These are phyloP conservation scores for Dispira parvispora DNA, from an alignment of 192 early-diverging fungal species.

Conservation along the genomic window DNA sequence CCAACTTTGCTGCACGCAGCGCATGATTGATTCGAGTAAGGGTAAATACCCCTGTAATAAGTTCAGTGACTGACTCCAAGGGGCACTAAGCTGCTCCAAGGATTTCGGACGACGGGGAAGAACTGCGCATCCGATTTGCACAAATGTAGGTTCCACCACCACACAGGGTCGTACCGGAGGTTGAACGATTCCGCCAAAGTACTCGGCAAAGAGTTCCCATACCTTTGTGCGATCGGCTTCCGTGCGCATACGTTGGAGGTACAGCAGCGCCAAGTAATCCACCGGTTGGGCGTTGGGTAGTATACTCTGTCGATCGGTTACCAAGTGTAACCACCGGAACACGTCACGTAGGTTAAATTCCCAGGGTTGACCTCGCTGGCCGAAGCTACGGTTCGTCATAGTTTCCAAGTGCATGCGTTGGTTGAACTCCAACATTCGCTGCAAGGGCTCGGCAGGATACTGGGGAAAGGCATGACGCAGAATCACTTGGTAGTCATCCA, in stretches of 20 bases:
- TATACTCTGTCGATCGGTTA: slow-evolving; percentile 28
- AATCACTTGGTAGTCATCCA: slow-evolving; percentile 69
- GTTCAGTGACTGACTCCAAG: slow-evolving; percentile 32
- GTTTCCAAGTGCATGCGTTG: slow-evolving; percentile 69
- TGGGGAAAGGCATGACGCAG: slow-evolving; percentile 33
- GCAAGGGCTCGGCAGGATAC: slow-evolving; percentile 27
- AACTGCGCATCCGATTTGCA: slow-evolving; percentile 47
- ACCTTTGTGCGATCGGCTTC: slow-evolving; percentile 49
- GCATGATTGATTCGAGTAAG: slow-evolving; percentile 60
- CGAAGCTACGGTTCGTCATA: slow-evolving; percentile 59
- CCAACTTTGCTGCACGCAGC: slow-evolving; percentile 77
- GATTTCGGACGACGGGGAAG: slow-evolving; percentile 26
- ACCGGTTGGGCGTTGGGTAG: slow-evolving; percentile 32
- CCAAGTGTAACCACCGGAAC: slow-evolving; percentile 79
- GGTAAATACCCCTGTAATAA: slow-evolving; percentile 45
- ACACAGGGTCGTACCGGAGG: slow-evolving; percentile 16
- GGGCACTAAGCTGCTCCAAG: slow-evolving; percentile 13
- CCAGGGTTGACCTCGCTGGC: slow-evolving; percentile 72
- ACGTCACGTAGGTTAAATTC: slow-evolving; percentile 99
- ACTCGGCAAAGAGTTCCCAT: slow-evolving; percentile 30
- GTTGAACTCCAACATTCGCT: slow-evolving; percentile 58
- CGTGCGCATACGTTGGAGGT: slow-evolving; percentile 79
- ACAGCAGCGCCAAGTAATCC: slow-evolving; percentile 66
- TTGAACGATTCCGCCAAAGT: slow-evolving; percentile 25
- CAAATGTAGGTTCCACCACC: slow-evolving; percentile 25